A percentile compares a stretch with the other conserved stretches of the same genome.
These are phyloP conservation scores for Colletotrichum costaricense DNA, from an alignment of 2,329 filamentous ascomycete species.

Conservation along the genomic window DNA sequence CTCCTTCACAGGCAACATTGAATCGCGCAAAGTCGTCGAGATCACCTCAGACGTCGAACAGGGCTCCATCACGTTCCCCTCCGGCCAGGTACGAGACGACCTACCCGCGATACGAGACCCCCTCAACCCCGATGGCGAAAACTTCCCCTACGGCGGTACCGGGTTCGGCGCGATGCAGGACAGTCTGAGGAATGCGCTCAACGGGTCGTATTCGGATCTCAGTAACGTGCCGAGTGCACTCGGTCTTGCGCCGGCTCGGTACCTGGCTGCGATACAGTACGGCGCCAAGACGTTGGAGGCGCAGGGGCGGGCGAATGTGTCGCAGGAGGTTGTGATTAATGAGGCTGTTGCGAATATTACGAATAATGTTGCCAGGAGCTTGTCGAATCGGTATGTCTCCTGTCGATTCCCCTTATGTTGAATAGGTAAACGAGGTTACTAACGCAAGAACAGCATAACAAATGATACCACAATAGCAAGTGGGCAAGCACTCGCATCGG, in stretches of 20 bases:
- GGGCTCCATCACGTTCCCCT: background rate
- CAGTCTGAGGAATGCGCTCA: background rate
- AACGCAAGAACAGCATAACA: background rate
- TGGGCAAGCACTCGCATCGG: conserved; percentile 7
- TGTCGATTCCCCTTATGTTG: no score
- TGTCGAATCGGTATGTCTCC: background rate
- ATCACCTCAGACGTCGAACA: background rate
- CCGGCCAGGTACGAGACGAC: background rate
- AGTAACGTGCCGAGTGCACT: background rate
- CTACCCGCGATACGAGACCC: conserved; percentile 7
- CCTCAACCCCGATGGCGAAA: background rate
- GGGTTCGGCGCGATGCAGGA: background rate
- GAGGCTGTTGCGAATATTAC: conserved; percentile 5
- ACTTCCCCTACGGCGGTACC: background rate
- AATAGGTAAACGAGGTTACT: no score
- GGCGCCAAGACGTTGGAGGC: background rate
- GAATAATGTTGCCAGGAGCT: conserved; percentile 6
- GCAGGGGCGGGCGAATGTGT: background rate
- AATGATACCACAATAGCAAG: background rate
- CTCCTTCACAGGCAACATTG: conserved; percentile 4
- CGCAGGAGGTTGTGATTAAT: background rate
- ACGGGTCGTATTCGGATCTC: background rate
- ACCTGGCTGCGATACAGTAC: background rate
- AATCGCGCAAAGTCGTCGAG: background rate
- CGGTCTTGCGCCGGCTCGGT: conserved; percentile 7